A percentile compares a stretch with the other conserved stretches of the same genome.
phyloP scores from a whole-genome alignment of 1,284 basidiomycete genomes.

The Rhodotorula sp. region DNA sequence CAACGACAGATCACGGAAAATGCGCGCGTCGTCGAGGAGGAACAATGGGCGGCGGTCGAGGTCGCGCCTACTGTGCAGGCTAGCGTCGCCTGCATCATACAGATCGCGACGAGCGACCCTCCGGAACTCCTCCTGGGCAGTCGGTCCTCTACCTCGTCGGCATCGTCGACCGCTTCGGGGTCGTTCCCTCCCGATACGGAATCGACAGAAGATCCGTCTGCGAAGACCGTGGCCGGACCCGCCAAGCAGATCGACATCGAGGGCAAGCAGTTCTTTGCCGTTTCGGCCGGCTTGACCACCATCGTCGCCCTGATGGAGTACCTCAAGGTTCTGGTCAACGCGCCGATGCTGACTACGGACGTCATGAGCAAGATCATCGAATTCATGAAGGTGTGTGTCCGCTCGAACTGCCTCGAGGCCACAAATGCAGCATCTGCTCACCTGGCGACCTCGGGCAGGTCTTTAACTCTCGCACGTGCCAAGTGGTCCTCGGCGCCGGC shows the following conservation, averaged over 20 bases:
- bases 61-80: slow-evolving; percentile 67
- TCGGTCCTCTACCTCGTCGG: not conserved
- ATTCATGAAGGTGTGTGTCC: slow-evolving; percentile 71
- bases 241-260: slow-evolving; percentile 81
- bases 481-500: slow-evolving; percentile 95
- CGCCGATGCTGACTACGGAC: slow-evolving; percentile 86
- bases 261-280: slow-evolving; percentile 76
- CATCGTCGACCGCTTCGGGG: too few species aligned
- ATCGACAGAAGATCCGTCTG: slow-evolving; percentile 1
- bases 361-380: slow-evolving; percentile 91
- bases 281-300: slow-evolving; percentile 78
- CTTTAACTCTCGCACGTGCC: slow-evolving; percentile 97
- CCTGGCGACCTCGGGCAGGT: slow-evolving; percentile 52
- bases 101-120: slow-evolving; percentile 78
- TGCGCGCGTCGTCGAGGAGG: slow-evolving; percentile 87
- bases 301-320: slow-evolving; percentile 80
- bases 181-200: not conserved
- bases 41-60: slow-evolving; percentile 81
- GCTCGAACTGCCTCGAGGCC: too few species aligned
- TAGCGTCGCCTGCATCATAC: slow-evolving; percentile 70
- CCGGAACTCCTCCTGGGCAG: slow-evolving; percentile 61
- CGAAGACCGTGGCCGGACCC: slow-evolving; percentile 46
- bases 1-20: slow-evolving; percentile 75
- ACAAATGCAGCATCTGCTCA: not conserved
- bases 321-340: slow-evolving; percentile 80